A percentile compares a stretch with the other conserved stretches of the same genome.
phyloP scores from a whole-genome alignment of 2,329 filamentous ascomycete species.

The Stagonosporopsis vannaccii region DNA sequence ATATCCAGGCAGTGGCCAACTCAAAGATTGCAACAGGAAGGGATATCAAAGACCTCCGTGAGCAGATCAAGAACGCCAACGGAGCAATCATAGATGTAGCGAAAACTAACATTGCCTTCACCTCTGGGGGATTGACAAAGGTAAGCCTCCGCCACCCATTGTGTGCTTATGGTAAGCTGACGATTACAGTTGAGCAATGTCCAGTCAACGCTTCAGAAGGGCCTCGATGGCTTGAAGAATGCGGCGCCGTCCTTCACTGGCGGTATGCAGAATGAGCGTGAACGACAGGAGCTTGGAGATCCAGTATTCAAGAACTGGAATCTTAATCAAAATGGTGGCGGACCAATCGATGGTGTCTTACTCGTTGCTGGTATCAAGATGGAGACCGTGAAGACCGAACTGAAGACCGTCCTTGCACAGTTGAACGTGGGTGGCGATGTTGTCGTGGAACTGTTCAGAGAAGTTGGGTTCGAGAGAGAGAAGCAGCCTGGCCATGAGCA shows the following conservation, averaged over 20 bases:
- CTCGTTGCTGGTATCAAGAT: slow-evolving; percentile 9
- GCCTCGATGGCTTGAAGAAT: background rate
- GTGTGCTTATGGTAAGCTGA: background rate
- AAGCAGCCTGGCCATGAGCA: slow-evolving; percentile 12
- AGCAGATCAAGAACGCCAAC: slow-evolving; percentile 9
- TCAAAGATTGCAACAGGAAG: slow-evolving; percentile 13
- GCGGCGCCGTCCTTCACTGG: slow-evolving; percentile 8
- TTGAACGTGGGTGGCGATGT: slow-evolving; percentile 8
- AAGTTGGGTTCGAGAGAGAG: slow-evolving; percentile 9
- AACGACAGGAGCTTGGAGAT: slow-evolving; percentile 8
- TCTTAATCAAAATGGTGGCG: slow-evolving; percentile 14
- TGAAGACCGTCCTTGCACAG: slow-evolving; percentile 8
- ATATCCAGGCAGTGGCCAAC: slow-evolving; percentile 10
- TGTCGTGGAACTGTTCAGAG: slow-evolving; percentile 9
- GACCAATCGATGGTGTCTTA: slow-evolving; percentile 12
- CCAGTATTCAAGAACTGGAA: slow-evolving; percentile 11
- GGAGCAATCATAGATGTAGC: slow-evolving; percentile 12
- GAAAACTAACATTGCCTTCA: slow-evolving; percentile 19
- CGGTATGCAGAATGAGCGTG: slow-evolving; percentile 11
- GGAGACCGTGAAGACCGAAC: slow-evolving; percentile 7
- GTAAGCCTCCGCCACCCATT: background rate
- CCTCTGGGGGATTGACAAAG: slow-evolving; percentile 8
- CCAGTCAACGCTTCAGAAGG: slow-evolving; percentile 1
- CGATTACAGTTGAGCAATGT: slow-evolving; percentile 6
- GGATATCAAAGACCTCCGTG: slow-evolving; percentile 14